These are phyloP conservation scores for Apostasia ramifera DNA, from an alignment of 106 monocot genomes.

Conservation along the genomic window DNA sequence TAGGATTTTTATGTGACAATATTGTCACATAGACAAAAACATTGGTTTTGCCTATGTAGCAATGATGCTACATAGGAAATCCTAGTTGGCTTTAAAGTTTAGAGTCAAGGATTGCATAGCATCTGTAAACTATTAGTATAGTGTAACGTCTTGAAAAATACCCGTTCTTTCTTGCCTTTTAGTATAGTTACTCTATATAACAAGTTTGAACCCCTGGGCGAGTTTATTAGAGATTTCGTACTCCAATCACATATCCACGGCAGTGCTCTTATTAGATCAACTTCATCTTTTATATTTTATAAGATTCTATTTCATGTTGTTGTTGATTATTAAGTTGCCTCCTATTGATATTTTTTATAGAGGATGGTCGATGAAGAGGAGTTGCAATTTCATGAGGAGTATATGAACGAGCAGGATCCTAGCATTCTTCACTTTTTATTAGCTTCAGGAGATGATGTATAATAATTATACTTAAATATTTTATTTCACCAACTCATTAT, in stretches of 20 bases:
- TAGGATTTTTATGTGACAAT: too few relatives aligned
- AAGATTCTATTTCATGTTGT: neutral
- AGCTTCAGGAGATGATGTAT: slow-evolving; percentile 98
- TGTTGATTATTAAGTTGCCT: neutral
- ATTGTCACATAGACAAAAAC: too few relatives aligned
- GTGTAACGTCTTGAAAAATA: too few relatives aligned
- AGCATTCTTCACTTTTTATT: slow-evolving; percentile 97
- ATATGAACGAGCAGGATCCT: slow-evolving; percentile 98
- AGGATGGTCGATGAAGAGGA: slow-evolving; percentile 94
- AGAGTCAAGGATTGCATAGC: too few relatives aligned
- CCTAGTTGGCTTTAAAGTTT: too few relatives aligned
- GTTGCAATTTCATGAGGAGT: slow-evolving; percentile 90
- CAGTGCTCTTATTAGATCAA: neutral
- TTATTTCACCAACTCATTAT: neutral
- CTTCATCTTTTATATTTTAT: neutral
- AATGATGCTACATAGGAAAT: too few relatives aligned
- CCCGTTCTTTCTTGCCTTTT: too few relatives aligned
- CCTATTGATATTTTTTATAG: slow-evolving; percentile 17
- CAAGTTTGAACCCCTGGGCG: too few relatives aligned
- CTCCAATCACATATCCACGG: neutral
- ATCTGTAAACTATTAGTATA: too few relatives aligned
- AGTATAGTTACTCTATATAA: too few relatives aligned
- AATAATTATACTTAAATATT: neutral
- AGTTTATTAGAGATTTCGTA: neutral
- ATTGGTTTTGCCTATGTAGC: too few relatives aligned